Evolutionary conservation across 768 basidiomycete genomes (phyloP), one percentile per base, ranked within the genome.

Genomic region (Leccinellum albellum): DNA sequence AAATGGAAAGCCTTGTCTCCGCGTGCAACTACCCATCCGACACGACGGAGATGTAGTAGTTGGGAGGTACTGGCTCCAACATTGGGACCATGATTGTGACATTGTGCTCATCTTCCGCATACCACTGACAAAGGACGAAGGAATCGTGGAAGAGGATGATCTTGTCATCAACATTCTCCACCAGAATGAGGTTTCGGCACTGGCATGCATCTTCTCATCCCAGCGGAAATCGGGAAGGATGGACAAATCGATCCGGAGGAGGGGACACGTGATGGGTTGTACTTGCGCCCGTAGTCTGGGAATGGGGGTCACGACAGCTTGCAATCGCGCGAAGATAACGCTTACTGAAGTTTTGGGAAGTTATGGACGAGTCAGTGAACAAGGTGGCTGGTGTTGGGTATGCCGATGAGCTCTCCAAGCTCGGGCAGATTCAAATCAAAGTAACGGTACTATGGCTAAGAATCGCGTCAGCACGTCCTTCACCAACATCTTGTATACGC

Each of bases 171-270:
- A 98, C 94, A 64, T 99, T 96, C 71, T 98, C 95, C 24, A 98
- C 94, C 26, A 96, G 70, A 64, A 99, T 93, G 71, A 99, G 0
- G 89, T 86, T 73, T 98, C 94, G 0, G 92, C 86, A 0, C 79
- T 73, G 4, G 94, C 91, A 62, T 98, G 96, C 6, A 94, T 83
- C 71, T 92, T 92, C 65, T 94, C 91, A 33, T 98, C 95, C 97
- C 97, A 99, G 47, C 88, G 83, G 84, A 98, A 99, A 69, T 98
- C 97, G n/a, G 97, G 95, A 3, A 86, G 84, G 68, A 99, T 95
- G 3, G 92, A 93, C 15, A 99, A 75, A 61, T 98, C 96, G 54
- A 98, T 88, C 32, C 92, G 86, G 14, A 99, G 82, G 14, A 98
- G 83, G 0, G 93, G 91, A 12, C 95, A 87, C 0, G 97, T 98